Conservation (phyloP, 768 basidiomycete species). For the Gloeopeniophorella convolvens region DNA sequence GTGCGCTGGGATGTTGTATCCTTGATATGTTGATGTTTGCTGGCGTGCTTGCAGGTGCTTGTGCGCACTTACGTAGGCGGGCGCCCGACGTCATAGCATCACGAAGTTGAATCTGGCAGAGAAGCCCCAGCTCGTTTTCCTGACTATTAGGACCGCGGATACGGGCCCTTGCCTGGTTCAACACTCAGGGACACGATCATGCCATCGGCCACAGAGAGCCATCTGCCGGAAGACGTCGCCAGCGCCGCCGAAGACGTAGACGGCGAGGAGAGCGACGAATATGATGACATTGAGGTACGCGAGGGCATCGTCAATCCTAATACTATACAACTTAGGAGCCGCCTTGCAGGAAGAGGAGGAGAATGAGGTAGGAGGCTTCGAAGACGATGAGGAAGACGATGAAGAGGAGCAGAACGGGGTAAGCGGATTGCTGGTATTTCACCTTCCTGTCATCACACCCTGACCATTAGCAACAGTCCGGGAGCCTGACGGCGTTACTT, state of each 20-base stretch:
- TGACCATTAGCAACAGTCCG: background rate
- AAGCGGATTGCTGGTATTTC: no score
- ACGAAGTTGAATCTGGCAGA: constrained; percentile 7
- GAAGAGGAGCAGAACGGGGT: constrained; percentile 13
- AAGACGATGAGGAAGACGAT: background rate
- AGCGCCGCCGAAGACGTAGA: background rate
- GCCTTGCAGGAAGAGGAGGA: constrained; percentile 4
- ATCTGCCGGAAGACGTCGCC: background rate
- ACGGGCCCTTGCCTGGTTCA: background rate
- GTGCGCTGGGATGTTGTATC: background rate
- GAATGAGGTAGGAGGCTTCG: background rate
- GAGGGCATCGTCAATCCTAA: no score
- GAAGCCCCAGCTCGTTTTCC: constrained; percentile 1
- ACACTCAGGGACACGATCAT: constrained; percentile 1
- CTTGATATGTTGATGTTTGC: background rate
- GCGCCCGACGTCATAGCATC: background rate
- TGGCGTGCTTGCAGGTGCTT: no score
- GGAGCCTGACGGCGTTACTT: constrained; percentile 12
- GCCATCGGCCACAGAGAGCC: constrained; percentile 1
- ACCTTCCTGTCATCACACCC: no score
- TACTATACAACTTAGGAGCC: no score
- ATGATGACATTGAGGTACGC: constrained; percentile 11
- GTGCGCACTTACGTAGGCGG: constrained; percentile 11
- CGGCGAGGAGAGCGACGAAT: constrained; percentile 14
- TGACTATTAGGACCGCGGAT: constrained; percentile 1